Conservation (phyloP, 1,139 yeast species). For the Suhomyces anneliseae region DNA sequence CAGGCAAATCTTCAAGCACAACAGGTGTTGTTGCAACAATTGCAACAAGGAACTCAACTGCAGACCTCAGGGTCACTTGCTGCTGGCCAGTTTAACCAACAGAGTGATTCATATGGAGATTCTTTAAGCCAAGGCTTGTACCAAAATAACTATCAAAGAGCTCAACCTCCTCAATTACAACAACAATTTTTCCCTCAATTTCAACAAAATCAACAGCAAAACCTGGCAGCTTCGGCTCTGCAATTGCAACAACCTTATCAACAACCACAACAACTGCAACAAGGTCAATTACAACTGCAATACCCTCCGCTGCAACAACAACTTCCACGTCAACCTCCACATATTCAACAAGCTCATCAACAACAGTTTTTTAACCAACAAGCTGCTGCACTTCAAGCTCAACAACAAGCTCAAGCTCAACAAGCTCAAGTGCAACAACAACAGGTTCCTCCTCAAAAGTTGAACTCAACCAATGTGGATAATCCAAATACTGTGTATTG, state of each 20-base stretch:
- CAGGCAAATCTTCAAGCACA: constrained; percentile 41
- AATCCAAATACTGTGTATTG: constrained; percentile 62
- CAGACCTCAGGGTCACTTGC: constrained; percentile 15
- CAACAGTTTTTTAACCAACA: constrained; percentile 27
- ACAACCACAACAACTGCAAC: constrained; percentile 27
- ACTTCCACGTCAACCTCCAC: constrained; percentile 19
- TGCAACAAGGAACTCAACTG: constrained; percentile 38
- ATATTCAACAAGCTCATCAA: constrained; percentile 21
- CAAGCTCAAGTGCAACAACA: constrained; percentile 12
- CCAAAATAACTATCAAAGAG: constrained; percentile 31
- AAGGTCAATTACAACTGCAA: constrained; percentile 29
- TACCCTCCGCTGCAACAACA: constrained; percentile 30
- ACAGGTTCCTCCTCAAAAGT: constrained; percentile 17
- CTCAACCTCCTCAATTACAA: constrained; percentile 26
- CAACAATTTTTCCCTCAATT: constrained; percentile 29
- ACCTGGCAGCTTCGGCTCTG: constrained; percentile 19
- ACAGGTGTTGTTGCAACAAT: constrained; percentile 46
- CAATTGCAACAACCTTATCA: constrained; percentile 21
- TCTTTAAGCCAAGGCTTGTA: constrained; percentile 37
- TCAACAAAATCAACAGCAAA: constrained; percentile 31
- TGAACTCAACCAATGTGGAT: constrained; percentile 43
- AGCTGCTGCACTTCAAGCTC: constrained; percentile 14
- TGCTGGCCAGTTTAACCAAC: constrained; percentile 25
- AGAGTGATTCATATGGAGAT: constrained; percentile 25
- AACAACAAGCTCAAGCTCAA: constrained; percentile 18